A percentile compares a stretch with the other conserved stretches of the same genome.
Evolutionary conservation across 257 asterid genomes (phyloP).

Genomic region (Jaltomata sinuosa): DNA sequence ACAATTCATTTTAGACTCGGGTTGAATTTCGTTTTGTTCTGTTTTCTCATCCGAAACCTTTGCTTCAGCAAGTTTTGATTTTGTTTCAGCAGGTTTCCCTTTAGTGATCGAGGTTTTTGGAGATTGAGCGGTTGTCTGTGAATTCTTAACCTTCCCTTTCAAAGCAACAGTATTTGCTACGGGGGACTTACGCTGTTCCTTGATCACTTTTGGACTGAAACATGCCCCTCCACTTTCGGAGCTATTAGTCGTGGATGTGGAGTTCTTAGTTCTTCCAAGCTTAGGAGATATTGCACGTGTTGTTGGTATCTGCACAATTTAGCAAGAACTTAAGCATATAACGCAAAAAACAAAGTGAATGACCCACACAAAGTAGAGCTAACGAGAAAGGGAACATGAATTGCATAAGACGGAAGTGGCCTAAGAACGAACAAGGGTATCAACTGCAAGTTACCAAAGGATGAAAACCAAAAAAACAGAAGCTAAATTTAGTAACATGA

Average conservation of each 20-base stretch:
- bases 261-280: slow-evolving; percentile 60
- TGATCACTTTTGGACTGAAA: slow-evolving; percentile 27
- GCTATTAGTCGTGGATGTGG: slow-evolving; percentile 10
- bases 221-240: slow-evolving; percentile 27
- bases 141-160: slow-evolving; percentile 12
- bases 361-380: not conserved
- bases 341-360: not conserved
- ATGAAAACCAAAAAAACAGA: not conserved
- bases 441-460: not conserved
- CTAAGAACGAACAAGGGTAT: not conserved
- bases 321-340: not conserved
- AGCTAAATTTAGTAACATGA: not conserved
- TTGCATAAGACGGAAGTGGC: not conserved
- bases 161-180: slow-evolving; percentile 8
- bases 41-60: slow-evolving; percentile 8
- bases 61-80: slow-evolving; percentile 13
- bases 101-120: slow-evolving; percentile 8
- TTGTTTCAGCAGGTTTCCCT: slow-evolving; percentile 18
- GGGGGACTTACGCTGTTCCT: slow-evolving; percentile 24
- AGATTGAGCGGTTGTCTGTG: slow-evolving; percentile 14
- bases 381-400: not conserved
- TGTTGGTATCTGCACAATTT: slow-evolving; percentile 47
- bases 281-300: slow-evolving; percentile 80
- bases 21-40: slow-evolving; percentile 15
- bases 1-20: slow-evolving; percentile 10